Percentiles rank a stretch among this genome's conserved stretches.
phyloP scores from a whole-genome alignment of 1,284 basidiomycete species.

The Leccinum griseonigrum region DNA sequence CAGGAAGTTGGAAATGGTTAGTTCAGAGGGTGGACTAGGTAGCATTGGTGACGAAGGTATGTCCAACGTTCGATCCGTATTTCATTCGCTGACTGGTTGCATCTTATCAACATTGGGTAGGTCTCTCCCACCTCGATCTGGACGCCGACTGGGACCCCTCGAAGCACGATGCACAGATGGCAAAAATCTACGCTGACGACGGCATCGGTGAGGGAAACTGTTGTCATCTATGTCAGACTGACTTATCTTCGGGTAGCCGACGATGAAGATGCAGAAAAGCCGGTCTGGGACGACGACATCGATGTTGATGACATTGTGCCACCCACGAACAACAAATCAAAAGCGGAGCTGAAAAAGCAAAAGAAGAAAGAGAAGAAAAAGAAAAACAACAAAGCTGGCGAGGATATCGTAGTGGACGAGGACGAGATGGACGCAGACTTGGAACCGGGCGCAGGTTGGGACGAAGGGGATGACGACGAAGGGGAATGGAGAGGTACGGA shows the following conservation, averaged over 20 bases:
- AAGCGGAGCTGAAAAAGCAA: conserved; percentile 43
- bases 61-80: too few relatives aligned
- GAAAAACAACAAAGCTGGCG: conserved; percentile 48
- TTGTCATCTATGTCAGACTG: neutral
- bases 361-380: conserved; percentile 54
- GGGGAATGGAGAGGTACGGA: conserved; percentile 83
- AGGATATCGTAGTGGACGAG: conserved; percentile 53
- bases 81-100: neutral
- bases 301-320: conserved; percentile 70
- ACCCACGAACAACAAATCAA: conserved; percentile 29
- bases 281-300: conserved; percentile 87
- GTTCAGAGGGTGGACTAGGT: conserved; percentile 59
- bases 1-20: conserved; percentile 70
- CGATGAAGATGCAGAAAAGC: conserved; percentile 63
- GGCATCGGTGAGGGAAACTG: conserved; percentile 17
- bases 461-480: conserved; percentile 40
- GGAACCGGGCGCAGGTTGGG: conserved; percentile 24
- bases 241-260: conserved; percentile 23
- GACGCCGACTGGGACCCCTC: conserved; percentile 84
- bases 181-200: conserved; percentile 59
- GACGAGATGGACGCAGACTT: conserved; percentile 78
- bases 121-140: conserved; percentile 62
- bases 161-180: conserved; percentile 78
- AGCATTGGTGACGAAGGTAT: conserved; percentile 42
- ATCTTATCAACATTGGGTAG: conserved; percentile 31